Conservation (phyloP, 352 stramenopile genomes). For the Globisporangium iwayamae region DNA sequence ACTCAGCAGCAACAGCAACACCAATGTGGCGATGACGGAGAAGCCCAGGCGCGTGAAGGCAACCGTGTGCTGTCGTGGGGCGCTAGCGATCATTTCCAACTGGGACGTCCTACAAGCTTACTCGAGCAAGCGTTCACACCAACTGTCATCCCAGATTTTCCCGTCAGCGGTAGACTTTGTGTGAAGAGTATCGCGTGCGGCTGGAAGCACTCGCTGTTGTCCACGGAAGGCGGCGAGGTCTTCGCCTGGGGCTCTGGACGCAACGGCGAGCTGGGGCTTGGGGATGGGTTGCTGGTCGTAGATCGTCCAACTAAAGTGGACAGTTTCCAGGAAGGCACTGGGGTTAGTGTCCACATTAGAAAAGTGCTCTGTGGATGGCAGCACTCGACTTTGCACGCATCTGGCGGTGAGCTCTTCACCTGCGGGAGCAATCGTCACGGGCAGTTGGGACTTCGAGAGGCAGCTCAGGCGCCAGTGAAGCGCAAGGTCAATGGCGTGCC, state of each 20-base stretch:
- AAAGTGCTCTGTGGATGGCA: constrained; percentile 75
- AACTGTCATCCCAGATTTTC: constrained; percentile 3
- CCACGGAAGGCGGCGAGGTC: constrained; percentile 36
- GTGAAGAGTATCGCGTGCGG: constrained; percentile 68
- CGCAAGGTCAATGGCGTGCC: constrained; percentile 26
- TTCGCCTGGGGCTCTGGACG: constrained; percentile 72
- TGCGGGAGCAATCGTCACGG: constrained; percentile 79
- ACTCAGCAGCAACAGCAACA: background rate
- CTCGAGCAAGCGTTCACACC: background rate
- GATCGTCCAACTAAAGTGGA: constrained; percentile 26
- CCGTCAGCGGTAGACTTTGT: constrained; percentile 11
- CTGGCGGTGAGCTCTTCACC: constrained; percentile 34
- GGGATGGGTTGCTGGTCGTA: constrained; percentile 20
- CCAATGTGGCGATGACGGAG: background rate
- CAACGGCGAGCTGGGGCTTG: constrained; percentile 69
- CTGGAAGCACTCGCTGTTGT: constrained; percentile 80
- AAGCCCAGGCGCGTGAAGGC: background rate
- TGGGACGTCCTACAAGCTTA: constrained; percentile 29
- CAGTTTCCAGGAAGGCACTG: constrained; percentile 10
- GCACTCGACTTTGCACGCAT: constrained; percentile 60
- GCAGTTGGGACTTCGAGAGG: constrained; percentile 43
- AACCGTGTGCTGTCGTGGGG: constrained; percentile 55
- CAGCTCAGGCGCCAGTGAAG: background rate
- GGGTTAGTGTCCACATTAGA: background rate
- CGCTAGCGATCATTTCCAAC: constrained; percentile 40